Evolutionary conservation across 2,329 filamentous ascomycete genomes (phyloP).

Genomic region (Fusarium udum): DNA sequence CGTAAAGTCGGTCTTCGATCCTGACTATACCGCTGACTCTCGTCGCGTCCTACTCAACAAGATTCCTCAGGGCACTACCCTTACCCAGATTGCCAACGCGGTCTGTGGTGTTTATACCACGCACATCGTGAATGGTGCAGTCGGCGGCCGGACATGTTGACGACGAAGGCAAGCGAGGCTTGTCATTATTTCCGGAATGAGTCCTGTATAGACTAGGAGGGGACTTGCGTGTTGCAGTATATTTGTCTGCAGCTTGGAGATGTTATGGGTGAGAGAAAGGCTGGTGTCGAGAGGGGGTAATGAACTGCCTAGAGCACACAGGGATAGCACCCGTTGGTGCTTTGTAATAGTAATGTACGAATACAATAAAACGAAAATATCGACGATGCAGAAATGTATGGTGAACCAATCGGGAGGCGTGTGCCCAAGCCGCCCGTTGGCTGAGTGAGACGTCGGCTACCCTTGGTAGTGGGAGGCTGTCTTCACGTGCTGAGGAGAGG

Average conservation of each 20-base stretch:
- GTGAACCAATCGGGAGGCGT: background rate
- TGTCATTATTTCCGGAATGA: background rate
- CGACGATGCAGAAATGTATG: background rate
- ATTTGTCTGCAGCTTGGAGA: background rate
- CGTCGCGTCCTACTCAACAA: background rate
- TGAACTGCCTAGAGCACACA: background rate
- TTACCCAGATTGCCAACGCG: background rate
- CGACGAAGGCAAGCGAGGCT: background rate
- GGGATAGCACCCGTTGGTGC: background rate
- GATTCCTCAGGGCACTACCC: background rate
- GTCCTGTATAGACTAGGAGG: too few relatives aligned
- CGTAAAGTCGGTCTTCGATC: background rate
- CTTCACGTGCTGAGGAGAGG: background rate
- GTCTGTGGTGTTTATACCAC: background rate
- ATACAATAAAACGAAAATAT: background rate
- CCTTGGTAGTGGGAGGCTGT: background rate
- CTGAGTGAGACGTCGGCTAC: background rate
- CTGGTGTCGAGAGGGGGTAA: background rate
- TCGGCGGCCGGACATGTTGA: background rate
- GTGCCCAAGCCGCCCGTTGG: background rate
- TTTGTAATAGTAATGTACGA: background rate
- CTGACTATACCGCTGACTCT: background rate
- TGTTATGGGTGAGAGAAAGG: background rate
- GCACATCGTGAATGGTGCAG: background rate
- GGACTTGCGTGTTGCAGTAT: rapidly evolving